phyloP scores from a whole-genome alignment of 2,329 filamentous ascomycete species.

The Xylariaceae sp. region DNA sequence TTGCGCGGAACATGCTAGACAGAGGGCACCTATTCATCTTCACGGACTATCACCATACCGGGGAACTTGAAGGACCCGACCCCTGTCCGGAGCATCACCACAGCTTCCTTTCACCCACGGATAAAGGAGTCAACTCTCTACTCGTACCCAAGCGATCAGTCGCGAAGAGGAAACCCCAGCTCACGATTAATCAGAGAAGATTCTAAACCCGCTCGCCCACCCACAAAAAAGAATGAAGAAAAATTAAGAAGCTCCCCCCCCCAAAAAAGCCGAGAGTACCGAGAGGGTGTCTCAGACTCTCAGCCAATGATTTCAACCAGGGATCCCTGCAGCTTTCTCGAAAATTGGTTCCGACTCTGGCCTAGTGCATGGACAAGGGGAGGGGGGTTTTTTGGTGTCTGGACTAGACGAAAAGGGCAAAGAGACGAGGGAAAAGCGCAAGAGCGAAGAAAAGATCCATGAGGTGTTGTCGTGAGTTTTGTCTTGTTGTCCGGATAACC shows the following conservation, averaged over 20 bases:
- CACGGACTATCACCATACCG: too few relatives aligned
- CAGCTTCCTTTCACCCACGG: too few relatives aligned
- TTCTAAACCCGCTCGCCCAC: too few relatives aligned
- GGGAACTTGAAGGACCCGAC: too few relatives aligned
- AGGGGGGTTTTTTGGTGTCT: neutral
- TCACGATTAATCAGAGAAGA: too few relatives aligned
- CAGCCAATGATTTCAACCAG: constrained; percentile 11
- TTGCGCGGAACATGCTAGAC: neutral
- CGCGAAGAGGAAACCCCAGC: too few relatives aligned
- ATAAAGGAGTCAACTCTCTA: too few relatives aligned
- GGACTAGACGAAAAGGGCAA: neutral
- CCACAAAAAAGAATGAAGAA: neutral
- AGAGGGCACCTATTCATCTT: neutral
- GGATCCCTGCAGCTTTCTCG: constrained; percentile 17
- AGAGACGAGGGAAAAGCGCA: too few relatives aligned
- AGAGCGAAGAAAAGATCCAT: too few relatives aligned
- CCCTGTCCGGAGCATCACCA: too few relatives aligned
- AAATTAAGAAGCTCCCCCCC: neutral
- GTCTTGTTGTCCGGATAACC: neutral
- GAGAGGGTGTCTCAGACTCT: constrained; percentile 1
- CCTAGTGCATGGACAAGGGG: constrained; percentile 10
- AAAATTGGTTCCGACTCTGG: constrained; percentile 17
- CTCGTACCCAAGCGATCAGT: too few relatives aligned
- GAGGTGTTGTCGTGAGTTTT: neutral
- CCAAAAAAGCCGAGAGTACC: constrained; percentile 11